phyloP scores from a whole-genome alignment of 2,329 filamentous ascomycete genomes.

The Trichoderma sp. region DNA sequence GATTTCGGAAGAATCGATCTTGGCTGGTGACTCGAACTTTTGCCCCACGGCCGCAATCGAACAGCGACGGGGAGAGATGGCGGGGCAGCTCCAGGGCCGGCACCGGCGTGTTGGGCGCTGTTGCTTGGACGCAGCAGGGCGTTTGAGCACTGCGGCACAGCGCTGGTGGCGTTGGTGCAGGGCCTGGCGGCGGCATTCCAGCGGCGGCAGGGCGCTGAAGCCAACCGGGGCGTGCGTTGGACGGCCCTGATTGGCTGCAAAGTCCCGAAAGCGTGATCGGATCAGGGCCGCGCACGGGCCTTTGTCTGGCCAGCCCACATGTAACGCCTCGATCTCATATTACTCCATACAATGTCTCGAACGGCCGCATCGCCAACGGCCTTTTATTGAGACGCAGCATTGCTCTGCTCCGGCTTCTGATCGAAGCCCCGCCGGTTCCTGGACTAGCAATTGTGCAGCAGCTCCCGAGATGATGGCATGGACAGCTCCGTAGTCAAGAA shows the following conservation, averaged over 20 bases:
- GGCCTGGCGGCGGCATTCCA: not conserved
- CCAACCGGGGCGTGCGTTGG: not conserved
- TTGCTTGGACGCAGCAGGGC: too few species aligned
- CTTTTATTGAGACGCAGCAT: not conserved
- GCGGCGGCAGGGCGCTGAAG: constrained; percentile 15
- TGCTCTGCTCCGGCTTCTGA: not conserved
- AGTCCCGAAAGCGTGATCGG: not conserved
- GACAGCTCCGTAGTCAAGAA: constrained; percentile 28
- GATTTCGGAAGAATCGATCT: not conserved
- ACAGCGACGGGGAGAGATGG: not conserved
- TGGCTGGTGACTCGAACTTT: constrained; percentile 5
- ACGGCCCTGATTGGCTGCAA: not conserved
- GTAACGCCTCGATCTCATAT: not conserved
- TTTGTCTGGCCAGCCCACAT: not conserved
- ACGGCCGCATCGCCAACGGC: not conserved
- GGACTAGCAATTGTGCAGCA: too few species aligned
- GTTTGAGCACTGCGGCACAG: too few species aligned
- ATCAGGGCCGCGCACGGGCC: not conserved
- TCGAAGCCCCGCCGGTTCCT: too few species aligned
- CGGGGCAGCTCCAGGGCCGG: constrained; percentile 15
- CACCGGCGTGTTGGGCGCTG: constrained; percentile 19
- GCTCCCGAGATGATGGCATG: constrained; percentile 13
- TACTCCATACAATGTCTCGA: not conserved
- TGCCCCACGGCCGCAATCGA: not conserved
- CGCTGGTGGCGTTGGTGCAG: not conserved